Evolutionary conservation across 2,329 filamentous ascomycete genomes (phyloP).

Genomic region (Colletotrichum musicola): DNA sequence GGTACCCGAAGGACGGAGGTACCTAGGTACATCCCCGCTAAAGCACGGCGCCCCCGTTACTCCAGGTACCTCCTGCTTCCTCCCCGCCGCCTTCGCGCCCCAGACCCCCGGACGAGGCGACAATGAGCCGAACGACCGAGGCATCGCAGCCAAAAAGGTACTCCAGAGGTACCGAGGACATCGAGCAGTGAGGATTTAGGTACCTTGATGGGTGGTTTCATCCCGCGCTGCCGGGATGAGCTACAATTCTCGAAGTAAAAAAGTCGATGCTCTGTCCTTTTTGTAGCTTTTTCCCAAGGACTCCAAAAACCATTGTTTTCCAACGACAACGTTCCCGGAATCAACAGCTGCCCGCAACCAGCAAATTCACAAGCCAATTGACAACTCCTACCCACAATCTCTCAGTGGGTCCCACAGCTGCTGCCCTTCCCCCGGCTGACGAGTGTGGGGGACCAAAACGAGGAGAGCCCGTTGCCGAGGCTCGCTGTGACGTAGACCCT

Average conservation of each 20-base stretch:
- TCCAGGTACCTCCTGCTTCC: background rate
- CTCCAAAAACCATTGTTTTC: background rate
- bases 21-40: no score
- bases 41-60: no score
- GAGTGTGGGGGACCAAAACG: constrained; percentile 10
- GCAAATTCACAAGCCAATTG: background rate
- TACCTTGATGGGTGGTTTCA: background rate
- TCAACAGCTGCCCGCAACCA: background rate
- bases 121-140: constrained; percentile 41
- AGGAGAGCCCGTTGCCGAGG: constrained; percentile 24
- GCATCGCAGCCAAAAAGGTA: constrained; percentile 5
- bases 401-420: background rate
- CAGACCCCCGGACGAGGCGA: background rate
- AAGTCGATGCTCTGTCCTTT: constrained; percentile 22
- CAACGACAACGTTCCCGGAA: background rate
- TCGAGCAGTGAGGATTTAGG: no score
- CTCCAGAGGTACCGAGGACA: no score
- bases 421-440: constrained; percentile 2
- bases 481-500: constrained; percentile 34
- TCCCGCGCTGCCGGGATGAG: constrained; percentile 29
- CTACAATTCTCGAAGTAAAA: background rate
- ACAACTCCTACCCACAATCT: background rate
- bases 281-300: background rate
- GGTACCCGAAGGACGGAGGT: no score
- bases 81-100: background rate